Percentiles rank a stretch among this genome's conserved stretches.
These are phyloP conservation scores for Pseudohalonectria lignicola DNA, from an alignment of 2,329 filamentous ascomycete genomes.

Conservation along the genomic window DNA sequence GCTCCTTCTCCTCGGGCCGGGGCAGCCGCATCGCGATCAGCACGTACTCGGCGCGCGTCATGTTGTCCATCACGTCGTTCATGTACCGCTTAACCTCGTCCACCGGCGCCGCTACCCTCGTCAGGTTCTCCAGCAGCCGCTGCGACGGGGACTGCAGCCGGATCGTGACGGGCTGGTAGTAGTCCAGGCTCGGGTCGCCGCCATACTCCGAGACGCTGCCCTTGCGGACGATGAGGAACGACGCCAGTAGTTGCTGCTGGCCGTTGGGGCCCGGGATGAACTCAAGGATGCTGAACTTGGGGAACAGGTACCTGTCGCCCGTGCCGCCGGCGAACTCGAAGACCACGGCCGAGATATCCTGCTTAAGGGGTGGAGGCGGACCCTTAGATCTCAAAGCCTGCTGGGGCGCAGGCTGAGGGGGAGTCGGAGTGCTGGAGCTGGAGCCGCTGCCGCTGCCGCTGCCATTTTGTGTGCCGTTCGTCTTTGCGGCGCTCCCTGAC, in stretches of 20 bases:
- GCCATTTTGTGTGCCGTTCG: conserved; percentile 22
- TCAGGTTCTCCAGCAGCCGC: conserved; percentile 48
- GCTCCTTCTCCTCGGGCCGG: conserved; percentile 22
- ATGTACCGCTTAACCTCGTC: conserved; percentile 57
- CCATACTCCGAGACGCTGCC: conserved; percentile 55
- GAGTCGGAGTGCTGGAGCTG: conserved; percentile 4
- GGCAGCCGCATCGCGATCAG: conserved; percentile 57
- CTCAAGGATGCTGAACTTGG: conserved; percentile 67
- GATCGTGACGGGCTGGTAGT: conserved; percentile 66
- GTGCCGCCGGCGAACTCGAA: conserved; percentile 57
- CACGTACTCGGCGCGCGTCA: conserved; percentile 57
- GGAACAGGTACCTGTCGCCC: conserved; percentile 69
- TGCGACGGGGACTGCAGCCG: conserved; percentile 43
- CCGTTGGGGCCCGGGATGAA: conserved; percentile 40
- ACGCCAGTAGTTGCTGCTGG: conserved; percentile 52
- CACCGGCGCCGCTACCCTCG: conserved; percentile 48
- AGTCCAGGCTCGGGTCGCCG: conserved; percentile 53
- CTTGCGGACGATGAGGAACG: conserved; percentile 67
- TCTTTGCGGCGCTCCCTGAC: neutral
- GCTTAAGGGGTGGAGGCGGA: conserved; percentile 39
- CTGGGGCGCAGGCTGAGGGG: conserved; percentile 19
- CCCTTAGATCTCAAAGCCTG: conserved; percentile 52
- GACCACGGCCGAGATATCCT: conserved; percentile 54
- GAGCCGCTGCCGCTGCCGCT: conserved; percentile 7
- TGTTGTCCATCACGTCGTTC: conserved; percentile 59